Base-by-base conservation (phyloP, 148 eudicot species). In the Diospyros lotus region DNA sequence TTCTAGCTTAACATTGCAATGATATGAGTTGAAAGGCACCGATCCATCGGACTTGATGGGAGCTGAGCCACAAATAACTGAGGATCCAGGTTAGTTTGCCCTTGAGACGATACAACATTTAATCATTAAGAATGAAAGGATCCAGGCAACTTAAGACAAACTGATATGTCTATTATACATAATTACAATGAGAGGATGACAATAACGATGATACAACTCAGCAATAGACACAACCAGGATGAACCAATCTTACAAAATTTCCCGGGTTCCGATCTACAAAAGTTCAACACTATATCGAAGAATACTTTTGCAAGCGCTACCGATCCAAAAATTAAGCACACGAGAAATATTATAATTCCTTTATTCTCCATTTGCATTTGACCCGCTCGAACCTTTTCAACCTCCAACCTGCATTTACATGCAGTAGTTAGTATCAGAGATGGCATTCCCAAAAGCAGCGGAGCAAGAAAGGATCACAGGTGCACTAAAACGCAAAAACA, bases 311-410 rank as follows among this genome's bases (percentile, higher is more conserved):
- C 28, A 68, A 93, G 59, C n/a, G 87, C 91, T 68, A 91, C 63
- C 54, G 81, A 66, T 40, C 93, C 90, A 73, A 93, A 96, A 74
- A 80, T 7, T 58, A 88, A 69, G 74, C 90, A 91, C 76, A 84
- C 67, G 80, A 91, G 84, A 80, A 93, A 87, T 38, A 91, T 81
- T 60, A 87, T 78, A 18, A 87, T 84, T 48, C 99, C 99, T 77
- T 89, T 93, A 59, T 86, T 93, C 87, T 96, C 99, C 97, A 93
- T 86, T 79, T 93, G 88, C 77, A 80, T 42, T 74, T 96, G 99
- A 40, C 77, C 86, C 76, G 75, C 86, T 69, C 70, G 81, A 59
- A 96, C 94, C 81, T 80, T 88, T 72, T 80, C 86, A 10, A 96
- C 87, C 82, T 93, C 90, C 68, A 58, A 84, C 76, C 99, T 96